A percentile compares a stretch with the other conserved stretches of the same genome.
Evolutionary conservation across 108 stramenopile species (phyloP).

Genomic region (Fragilariopsis cylindrus): DNA sequence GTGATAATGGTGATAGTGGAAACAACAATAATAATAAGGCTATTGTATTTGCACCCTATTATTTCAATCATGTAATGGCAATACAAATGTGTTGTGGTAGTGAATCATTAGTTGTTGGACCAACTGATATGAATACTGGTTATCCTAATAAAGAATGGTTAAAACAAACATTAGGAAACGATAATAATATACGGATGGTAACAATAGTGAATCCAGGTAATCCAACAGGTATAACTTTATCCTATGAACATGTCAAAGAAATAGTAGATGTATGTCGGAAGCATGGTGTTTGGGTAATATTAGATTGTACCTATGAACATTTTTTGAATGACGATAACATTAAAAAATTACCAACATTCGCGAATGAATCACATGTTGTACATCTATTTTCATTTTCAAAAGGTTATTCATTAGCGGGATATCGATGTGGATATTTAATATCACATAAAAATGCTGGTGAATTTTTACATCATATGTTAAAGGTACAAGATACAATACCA

Average conservation of each 20-base stretch:
- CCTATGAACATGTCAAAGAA: constrained; percentile 52
- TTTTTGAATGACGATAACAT: not conserved
- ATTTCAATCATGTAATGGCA: constrained; percentile 95
- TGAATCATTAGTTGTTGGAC: constrained; percentile 67
- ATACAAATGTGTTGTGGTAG: constrained; percentile 59
- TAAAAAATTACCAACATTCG: constrained; percentile 47
- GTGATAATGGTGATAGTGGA: constrained; percentile 10
- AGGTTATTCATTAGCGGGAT: constrained; percentile 91
- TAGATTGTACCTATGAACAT: constrained; percentile 82
- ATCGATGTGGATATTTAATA: constrained; percentile 89
- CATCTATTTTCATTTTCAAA: constrained; percentile 90
- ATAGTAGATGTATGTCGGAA: constrained; percentile 68
- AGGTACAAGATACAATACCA: constrained; percentile 87
- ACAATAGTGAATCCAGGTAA: constrained; percentile 93
- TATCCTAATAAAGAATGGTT: constrained; percentile 57
- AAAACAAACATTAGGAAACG: constrained; percentile 31
- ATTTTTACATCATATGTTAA: constrained; percentile 37
- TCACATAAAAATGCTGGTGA: constrained; percentile 37
- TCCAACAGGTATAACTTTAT: constrained; percentile 84
- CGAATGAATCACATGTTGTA: constrained; percentile 68
- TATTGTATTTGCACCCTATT: constrained; percentile 88
- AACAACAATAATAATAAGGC: constrained; percentile 28
- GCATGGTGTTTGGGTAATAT: constrained; percentile 75
- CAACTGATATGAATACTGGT: constrained; percentile 44
- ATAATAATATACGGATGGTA: constrained; percentile 65